A percentile compares a stretch with the other conserved stretches of the same genome.
These are phyloP conservation scores for Echium plantagineum DNA, from an alignment of 257 asterid genomes.

Conservation along the genomic window DNA sequence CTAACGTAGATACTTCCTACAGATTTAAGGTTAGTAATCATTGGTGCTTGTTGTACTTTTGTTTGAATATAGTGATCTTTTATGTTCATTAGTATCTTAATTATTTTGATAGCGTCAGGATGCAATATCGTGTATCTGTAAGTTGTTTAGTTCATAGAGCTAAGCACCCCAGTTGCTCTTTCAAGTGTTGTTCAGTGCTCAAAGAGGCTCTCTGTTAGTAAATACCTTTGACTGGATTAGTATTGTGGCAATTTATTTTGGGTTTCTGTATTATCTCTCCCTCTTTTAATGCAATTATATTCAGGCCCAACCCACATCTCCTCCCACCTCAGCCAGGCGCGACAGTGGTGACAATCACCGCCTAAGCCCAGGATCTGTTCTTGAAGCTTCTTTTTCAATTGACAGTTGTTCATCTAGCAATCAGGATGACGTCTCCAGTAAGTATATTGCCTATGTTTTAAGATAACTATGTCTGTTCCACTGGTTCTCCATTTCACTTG, in stretches of 20 bases:
- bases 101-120: too few species aligned
- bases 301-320: constrained; percentile 35
- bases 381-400: constrained; percentile 59
- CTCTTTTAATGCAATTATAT: neutral
- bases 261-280: neutral
- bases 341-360: constrained; percentile 30
- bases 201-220: too few species aligned
- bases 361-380: constrained; percentile 89
- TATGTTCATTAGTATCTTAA: too few species aligned
- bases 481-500: neutral
- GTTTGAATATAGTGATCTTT: neutral
- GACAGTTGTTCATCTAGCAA: constrained; percentile 71
- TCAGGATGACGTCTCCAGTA: constrained; percentile 51
- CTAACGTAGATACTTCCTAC: constrained; percentile 7
- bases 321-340: constrained; percentile 20
- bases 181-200: neutral
- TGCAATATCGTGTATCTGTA: too few species aligned
- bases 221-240: too few species aligned
- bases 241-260: too few species aligned
- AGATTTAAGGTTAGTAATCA: constrained; percentile 36
- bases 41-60: neutral
- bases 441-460: constrained; percentile 8
- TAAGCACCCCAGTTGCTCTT: neutral
- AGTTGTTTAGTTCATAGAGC: neutral
- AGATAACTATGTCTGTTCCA: neutral